Evolutionary conservation across 2,329 filamentous ascomycete genomes (phyloP).

Genomic region (Colletotrichum lindemuthianum): DNA sequence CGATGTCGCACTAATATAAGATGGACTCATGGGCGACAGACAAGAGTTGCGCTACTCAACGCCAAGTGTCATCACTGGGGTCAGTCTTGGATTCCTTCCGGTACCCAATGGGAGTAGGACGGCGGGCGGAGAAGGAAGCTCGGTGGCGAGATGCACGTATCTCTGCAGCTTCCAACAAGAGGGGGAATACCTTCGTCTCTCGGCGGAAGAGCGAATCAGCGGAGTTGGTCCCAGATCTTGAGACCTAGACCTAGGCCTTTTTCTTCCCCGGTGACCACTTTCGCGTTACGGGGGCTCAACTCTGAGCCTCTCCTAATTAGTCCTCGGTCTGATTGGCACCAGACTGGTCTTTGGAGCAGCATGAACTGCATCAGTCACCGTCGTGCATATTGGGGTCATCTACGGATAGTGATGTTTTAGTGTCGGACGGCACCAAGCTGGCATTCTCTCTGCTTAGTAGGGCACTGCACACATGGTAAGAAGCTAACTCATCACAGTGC

Average conservation of each 20-base stretch:
- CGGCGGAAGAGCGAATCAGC: constrained; percentile 9
- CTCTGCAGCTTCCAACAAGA: not conserved
- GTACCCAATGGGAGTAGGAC: constrained; percentile 3
- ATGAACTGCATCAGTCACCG: constrained; percentile 23
- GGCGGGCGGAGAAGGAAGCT: constrained; percentile 2
- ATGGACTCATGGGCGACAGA: not conserved
- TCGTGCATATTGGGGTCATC: constrained; percentile 18
- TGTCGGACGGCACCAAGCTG: not conserved
- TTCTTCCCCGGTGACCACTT: too few species aligned
- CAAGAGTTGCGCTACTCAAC: not conserved
- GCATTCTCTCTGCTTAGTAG: not conserved
- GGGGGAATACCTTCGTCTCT: constrained; percentile 3
- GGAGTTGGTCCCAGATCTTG: constrained; percentile 6
- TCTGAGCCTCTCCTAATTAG: constrained; percentile 9
- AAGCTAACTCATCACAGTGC: too few species aligned
- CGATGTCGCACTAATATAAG: constrained; percentile 11
- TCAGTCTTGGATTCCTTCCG: not conserved
- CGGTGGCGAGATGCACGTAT: constrained; percentile 15
- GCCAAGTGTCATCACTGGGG: constrained; percentile 27
- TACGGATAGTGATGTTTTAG: constrained; percentile 12
- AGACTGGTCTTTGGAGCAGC: constrained; percentile 1
- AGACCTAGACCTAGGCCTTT: constrained; percentile 6
- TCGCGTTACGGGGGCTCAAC: not conserved
- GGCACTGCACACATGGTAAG: too few species aligned
- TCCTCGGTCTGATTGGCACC: constrained; percentile 15